Evolutionary conservation across 257 asterid species (phyloP), one percentile per base, ranked within the genome.

Genomic region (Mentha longifolia): DNA sequence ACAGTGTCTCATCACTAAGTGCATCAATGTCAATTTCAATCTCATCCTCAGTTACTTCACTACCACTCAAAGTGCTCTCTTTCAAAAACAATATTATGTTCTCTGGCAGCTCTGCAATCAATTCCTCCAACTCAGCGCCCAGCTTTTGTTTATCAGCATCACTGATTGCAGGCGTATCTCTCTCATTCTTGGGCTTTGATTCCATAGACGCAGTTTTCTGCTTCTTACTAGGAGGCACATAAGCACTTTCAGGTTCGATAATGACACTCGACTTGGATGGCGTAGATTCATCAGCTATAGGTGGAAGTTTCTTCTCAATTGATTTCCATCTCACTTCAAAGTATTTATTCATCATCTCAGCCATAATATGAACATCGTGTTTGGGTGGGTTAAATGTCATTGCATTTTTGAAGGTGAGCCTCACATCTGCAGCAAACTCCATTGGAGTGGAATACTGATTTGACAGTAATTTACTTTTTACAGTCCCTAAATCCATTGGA

Each of bases 401-500:
- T 31, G 97, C 97, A 83, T 90, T 90, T 65, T 69, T 73, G 69
- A 90, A 88, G 25, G 95, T 88, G 33, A 90, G 95, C 61, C 93
- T 83, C 71, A 90, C 97, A 70, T 92, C 97, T 3, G 85, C 88
- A 37, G 95, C 95, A 78, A 90, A 87, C 63, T 78, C 95, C 72
- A 80, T 55, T 7, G 86, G 95, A 65, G 72, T 82, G 47, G 75
- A 74, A 78, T 92, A 92, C 76, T 74, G 77, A 79, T 88, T 79
- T 3, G 90, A 76, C 33, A 65, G 78, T 51, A 92, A 75, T 79
- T 90, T 90, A 30, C 60, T 73, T 70, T 79, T 87, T 30, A 88
- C 72, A 20, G 98, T 92, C 67, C 98, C 95, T 59, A 92, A 83
- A 84, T 92, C 98, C 98, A 92, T 92, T 33, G 98, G 98, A 65